Base-by-base conservation (phyloP, 345 rosid genomes). In the Rhizophora apiculata region DNA sequence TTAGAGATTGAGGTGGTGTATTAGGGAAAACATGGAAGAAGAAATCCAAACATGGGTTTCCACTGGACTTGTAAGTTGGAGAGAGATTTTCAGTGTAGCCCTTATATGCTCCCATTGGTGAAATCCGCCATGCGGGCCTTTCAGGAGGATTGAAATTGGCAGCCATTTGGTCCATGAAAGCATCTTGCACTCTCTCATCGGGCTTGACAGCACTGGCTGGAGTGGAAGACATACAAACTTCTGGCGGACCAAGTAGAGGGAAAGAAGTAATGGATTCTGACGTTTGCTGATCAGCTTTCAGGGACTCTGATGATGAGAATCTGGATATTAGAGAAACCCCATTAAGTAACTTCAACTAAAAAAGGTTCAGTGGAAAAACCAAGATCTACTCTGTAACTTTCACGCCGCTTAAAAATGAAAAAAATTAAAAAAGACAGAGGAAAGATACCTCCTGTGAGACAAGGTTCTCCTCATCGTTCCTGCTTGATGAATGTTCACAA, bases 11-110 rank as follows among this genome's bases (percentile, higher is more conserved):
- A 6, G 57, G 20, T 6, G 65, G 58, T 0, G 64, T 43, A 22
- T 26, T 26, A 3, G 72, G 65, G 4, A 58, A 65, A 24, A 60
- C 72, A n/a, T 59, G 65, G 39, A 68, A 68, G 64, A 68, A 68
- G 64, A 68, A 46, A 26, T 68, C 72, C 7, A 60, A 27, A 4
- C 72, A 68, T 8, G 72, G 65, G 72, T 68, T 59, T 16, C 59
- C 65, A n/a, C 48, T 26, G 26, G 73, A 37, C 6, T 29, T 20
- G 60, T 29, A 69, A 18, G 73, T 69, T 6, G 51, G n/a, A 2
- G 72, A 68, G 72, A 11, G 22, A 31, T 68, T 68, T 24, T 68
- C 72, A 6, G 72, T 68, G 19, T n/a, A 2, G 21, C 60, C 60
- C 2, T 18, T 31, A 10, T 8, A 21, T 18, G 62, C 53, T 21